Base-by-base conservation (phyloP, 2,329 filamentous ascomycete species). In the Gnomoniopsis smithogilvyi region DNA sequence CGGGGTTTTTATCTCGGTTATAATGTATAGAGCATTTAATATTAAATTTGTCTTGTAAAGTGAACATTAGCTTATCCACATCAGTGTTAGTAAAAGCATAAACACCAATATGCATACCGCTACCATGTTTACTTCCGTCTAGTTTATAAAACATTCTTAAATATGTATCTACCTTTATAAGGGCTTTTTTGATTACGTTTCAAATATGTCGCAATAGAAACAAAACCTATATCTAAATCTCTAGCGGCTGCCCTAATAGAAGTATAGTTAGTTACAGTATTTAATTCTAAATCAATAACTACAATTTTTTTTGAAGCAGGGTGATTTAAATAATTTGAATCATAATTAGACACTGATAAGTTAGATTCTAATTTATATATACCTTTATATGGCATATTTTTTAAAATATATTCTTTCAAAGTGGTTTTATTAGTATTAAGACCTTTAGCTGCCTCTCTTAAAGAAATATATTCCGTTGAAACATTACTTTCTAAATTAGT, bases 81-180 rank as follows among this genome's bases (percentile, higher is more conserved):
- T 51, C 30, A 51, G 48, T 51, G 36, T 51, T 51, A 51, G 48
- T 51, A 51, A 51, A 51, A 36, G 15, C 24, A 51, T 51, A 51
- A 51, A 51, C 48, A 51, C 48, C 17, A 21, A 51, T 51, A 51
- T 51, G 30, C 12, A 51, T 14, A 51, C 48, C 48, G 17, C 17
- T 21, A 51, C 48, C 48, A 12, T 51, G 48, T 51, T 19, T 33
- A 36, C 48, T 51, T 51, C 47, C 47, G 33, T 49, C 47, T 45
- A 19, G 12, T 45, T 45, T 45, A 45, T 45, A 45, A 45, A 45
- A 45, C 41, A 45, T 45, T 45, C 41, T 45, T 45, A 45, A 45
- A 45, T 45, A 45, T 45, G n/a, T 45, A 45, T 45, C 41, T 45
- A 45, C 41, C 41, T 45, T 45, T 45, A 45, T 45, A 45, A 45